Base-by-base conservation (phyloP, 148 eudicot genomes). In the Polygonum maritimum region DNA sequence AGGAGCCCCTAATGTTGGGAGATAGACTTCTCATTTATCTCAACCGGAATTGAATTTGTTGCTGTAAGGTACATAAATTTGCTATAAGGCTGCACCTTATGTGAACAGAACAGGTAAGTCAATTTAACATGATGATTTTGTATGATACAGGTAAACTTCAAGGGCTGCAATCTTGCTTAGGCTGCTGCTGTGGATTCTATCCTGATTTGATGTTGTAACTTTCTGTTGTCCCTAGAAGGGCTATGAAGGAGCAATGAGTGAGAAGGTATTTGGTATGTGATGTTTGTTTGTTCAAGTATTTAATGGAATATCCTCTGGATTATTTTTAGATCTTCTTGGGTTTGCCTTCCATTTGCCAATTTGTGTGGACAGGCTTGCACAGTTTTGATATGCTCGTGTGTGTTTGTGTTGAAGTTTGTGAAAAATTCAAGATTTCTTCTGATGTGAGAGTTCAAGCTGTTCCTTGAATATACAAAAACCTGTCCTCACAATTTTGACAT, bases 371-470 rank as follows among this genome's bases (percentile, higher is more conserved):
- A 48, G 41, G 67, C 40, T 82, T 82, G 80, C 76, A 73, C 63
- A 21, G 47, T 74, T 80, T 80, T 79, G 21, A 75, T 65, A 47
- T 67, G 76, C 41, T 82, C 63, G 4, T 78, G 79, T 63, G 69
- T 63, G 69, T 63, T 63, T 63, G 62, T 55, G 62, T n/a, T 8
- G 21, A 55, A 5, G 4, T 21, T n/a, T 63, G 13, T 2, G 35
- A 7, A 12, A 58, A 21, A 0, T 26, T 8, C 35, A 22, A 21
- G 65, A 58, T 21, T 21, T 63, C 39, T 63, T 18, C 31, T 63
- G 69, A 39, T 11, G 18, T 63, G 9, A 54, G 63, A 21, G 63
- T 57, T 57, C 22, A 33, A 26, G 31, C 31, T 57, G 63, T 57
- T 19, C 35, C 22, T 18, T 21, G 7, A 54, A 18, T 54, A 54